These are phyloP conservation scores for Kwoniella mangroviensis DNA, from an alignment of 768 basidiomycete species.

Conservation along the genomic window DNA sequence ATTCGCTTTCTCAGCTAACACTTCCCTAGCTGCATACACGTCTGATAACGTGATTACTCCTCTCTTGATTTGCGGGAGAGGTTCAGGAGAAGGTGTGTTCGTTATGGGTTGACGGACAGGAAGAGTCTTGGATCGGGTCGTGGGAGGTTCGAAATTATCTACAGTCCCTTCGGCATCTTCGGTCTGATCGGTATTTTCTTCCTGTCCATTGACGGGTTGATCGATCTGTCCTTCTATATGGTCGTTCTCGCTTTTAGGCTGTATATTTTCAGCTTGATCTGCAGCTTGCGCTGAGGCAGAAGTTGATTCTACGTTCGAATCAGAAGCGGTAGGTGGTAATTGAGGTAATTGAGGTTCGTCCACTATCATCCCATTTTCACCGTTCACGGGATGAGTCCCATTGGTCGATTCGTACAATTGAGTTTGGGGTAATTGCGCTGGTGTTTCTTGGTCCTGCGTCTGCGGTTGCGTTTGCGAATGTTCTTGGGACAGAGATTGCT, in stretches of 20 bases:
- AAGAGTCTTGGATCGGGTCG: conserved; percentile 46
- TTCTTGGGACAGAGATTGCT: not conserved
- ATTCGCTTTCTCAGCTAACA: conserved; percentile 52
- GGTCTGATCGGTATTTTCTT: not conserved
- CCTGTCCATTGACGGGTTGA: not conserved
- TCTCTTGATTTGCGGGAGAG: conserved; percentile 26
- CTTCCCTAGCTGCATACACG: conserved; percentile 44
- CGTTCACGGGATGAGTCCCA: not conserved
- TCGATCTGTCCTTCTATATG: conserved; percentile 49
- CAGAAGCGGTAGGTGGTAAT: not conserved
- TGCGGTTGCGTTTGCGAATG: not conserved
- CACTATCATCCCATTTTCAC: not conserved
- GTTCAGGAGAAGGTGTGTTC: conserved; percentile 16
- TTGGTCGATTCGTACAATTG: not conserved
- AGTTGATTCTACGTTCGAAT: not conserved
- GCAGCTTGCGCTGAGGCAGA: not conserved
- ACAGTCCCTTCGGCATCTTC: conserved; percentile 9
- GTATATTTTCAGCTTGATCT: not conserved
- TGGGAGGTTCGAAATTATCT: conserved; percentile 22
- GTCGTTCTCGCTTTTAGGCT: conserved; percentile 56
- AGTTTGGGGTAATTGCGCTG: not conserved
- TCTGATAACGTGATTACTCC: conserved; percentile 50
- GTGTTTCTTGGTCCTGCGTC: not conserved
- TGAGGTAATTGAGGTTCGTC: conserved; percentile 12
- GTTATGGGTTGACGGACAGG: conserved; percentile 35